A percentile compares a stretch with the other conserved stretches of the same genome.
These are phyloP conservation scores for Millerago galiae DNA, from an alignment of 805 yeast genomes.

Conservation along the genomic window DNA sequence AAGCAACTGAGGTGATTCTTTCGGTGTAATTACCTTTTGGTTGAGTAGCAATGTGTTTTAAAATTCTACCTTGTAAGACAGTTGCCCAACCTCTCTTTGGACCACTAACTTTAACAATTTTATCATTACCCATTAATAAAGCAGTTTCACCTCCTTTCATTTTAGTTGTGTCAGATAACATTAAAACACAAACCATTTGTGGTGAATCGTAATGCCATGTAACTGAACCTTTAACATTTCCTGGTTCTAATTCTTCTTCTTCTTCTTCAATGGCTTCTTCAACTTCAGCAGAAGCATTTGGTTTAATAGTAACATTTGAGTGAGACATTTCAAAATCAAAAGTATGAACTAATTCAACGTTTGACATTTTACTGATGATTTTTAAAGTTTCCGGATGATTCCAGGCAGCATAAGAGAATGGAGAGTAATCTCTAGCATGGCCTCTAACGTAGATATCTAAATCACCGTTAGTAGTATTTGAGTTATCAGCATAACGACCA, in stretches of 20 bases:
- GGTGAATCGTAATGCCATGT: conserved; percentile 63
- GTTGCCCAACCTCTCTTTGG: conserved; percentile 47
- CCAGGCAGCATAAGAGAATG: conserved; percentile 53
- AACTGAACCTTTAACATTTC: conserved; percentile 44
- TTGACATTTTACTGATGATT: conserved; percentile 51
- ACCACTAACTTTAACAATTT: conserved; percentile 25
- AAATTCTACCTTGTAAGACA: conserved; percentile 40
- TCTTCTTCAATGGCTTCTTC: conserved; percentile 8
- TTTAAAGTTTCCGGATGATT: conserved; percentile 50
- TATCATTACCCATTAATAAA: conserved; percentile 30
- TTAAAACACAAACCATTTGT: conserved; percentile 58
- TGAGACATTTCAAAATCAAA: conserved; percentile 51
- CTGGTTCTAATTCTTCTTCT: conserved; percentile 6
- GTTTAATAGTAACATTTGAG: conserved; percentile 42
- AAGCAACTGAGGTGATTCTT: conserved; percentile 37
- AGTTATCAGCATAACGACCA: conserved; percentile 36
- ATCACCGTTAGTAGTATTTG: conserved; percentile 36
- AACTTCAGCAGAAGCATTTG: conserved; percentile 5
- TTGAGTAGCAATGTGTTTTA: conserved; percentile 41
- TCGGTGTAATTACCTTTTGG: conserved; percentile 32
- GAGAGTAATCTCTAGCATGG: conserved; percentile 37
- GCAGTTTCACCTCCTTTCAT: conserved; percentile 62
- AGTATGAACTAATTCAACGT: conserved; percentile 17
- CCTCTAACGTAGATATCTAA: conserved; percentile 47
- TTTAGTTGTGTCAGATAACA: conserved; percentile 50